Evolutionary conservation across 169 alveolate species (phyloP).

Genomic region (Plasmodium knowlesi): DNA sequence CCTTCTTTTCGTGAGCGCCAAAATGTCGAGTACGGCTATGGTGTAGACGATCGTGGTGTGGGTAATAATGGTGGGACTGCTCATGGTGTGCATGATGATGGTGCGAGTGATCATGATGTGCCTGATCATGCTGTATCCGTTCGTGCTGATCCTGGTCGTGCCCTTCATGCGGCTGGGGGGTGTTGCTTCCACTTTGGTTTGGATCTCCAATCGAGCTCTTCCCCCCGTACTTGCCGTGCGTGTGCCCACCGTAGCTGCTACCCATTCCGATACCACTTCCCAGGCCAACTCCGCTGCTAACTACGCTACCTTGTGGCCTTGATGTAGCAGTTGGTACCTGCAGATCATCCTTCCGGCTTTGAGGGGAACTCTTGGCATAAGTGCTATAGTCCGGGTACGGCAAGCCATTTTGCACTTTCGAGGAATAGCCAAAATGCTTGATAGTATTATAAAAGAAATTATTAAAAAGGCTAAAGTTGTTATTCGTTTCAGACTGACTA

Average conservation of each 20-base stretch:
- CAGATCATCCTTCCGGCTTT: constrained; percentile 10
- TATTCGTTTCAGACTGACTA: constrained; percentile 75
- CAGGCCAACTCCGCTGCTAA: not conserved
- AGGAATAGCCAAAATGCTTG: constrained; percentile 55
- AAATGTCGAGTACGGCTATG: not conserved
- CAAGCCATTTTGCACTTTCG: constrained; percentile 6
- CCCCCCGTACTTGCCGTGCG: not conserved
- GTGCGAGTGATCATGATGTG: not conserved
- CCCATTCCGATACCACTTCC: not conserved
- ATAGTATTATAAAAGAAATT: constrained; percentile 54
- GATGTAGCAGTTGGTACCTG: not conserved
- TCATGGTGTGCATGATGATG: not conserved
- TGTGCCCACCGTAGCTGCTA: not conserved
- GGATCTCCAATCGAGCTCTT: not conserved
- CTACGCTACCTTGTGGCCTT: constrained; percentile 2
- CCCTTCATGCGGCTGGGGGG: not conserved
- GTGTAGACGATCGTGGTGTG: not conserved
- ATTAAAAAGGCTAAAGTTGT: constrained; percentile 68
- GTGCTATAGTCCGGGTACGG: constrained; percentile 18
- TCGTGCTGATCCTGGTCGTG: not conserved
- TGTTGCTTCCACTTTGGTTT: not conserved
- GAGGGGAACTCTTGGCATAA: not conserved
- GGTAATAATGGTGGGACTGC: not conserved
- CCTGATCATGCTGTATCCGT: not conserved
- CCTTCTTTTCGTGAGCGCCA: constrained; percentile 18